These are phyloP conservation scores for Warburgia ugandensis DNA, from an alignment of 164 flowering plant species.

Conservation along the genomic window DNA sequence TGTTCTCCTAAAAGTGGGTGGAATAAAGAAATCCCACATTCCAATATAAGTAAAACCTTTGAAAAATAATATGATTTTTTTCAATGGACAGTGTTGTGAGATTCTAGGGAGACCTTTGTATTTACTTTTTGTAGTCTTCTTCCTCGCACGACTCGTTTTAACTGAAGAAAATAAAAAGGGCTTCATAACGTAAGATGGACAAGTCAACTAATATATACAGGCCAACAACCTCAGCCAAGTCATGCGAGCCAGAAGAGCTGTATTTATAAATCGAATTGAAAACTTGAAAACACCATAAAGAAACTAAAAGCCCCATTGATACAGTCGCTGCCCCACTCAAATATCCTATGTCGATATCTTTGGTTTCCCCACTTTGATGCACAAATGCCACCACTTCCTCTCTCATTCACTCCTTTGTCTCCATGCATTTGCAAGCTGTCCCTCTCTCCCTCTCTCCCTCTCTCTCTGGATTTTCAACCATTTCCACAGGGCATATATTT, in stretches of 20 bases:
- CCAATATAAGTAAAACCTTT: conserved; percentile 8
- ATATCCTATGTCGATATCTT: conserved; percentile 6
- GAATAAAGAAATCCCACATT: conserved; percentile 14
- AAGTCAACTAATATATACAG: conserved; percentile 8
- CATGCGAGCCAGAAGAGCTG: background rate
- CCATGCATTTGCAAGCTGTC: conserved; percentile 9
- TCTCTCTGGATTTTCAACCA: no score
- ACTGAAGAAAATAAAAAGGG: background rate
- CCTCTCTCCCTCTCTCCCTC: no score
- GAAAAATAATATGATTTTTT: conserved; percentile 2
- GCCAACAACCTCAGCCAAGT: conserved; percentile 6
- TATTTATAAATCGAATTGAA: background rate
- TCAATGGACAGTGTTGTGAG: background rate
- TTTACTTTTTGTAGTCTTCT: background rate
- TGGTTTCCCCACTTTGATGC: conserved; percentile 8
- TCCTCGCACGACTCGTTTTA: background rate
- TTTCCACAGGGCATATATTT: no score
- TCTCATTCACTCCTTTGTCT: conserved; percentile 8
- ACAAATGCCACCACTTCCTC: conserved; percentile 7
- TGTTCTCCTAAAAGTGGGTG: conserved; percentile 11
- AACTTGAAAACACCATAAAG: background rate
- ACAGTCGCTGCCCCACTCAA: conserved; percentile 5
- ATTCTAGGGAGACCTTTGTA: conserved; percentile 5
- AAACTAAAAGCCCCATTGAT: background rate
- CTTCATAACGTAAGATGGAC: background rate